Evolutionary conservation across 768 basidiomycete genomes (phyloP), one percentile per base, ranked within the genome.

Genomic region (Calocybe indica): DNA sequence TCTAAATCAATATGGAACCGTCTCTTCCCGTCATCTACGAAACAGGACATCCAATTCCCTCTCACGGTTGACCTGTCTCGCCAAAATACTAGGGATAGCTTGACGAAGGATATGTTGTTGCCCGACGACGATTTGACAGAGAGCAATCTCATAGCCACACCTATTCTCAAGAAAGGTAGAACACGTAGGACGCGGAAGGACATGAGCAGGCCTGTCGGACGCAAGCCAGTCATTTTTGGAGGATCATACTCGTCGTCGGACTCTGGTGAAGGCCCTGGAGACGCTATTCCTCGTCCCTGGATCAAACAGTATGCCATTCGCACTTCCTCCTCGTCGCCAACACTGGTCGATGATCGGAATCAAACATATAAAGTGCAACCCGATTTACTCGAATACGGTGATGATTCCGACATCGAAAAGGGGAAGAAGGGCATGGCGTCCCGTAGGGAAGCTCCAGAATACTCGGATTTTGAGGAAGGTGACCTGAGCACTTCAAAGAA

Each of bases 1-100:
- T 31, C 71, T n/a, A 60, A 63, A 0, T 73, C 78, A 0, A 63
- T 78, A 44, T 84, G 81, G 80, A 71, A 75, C 9, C 71, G 72
- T 33, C 45, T 77, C 13, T 74, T 82, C 50, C 48, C 43, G 22
- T 41, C 47, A 14, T 45, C 49, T 9, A 13, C 50, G 35, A 58
- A 59, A 15, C 50, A 48, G 29, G 62, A 65, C 13, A 55, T 60
- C 10, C 28, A 65, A 1, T 67, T 63, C 47, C 59, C 65, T 37
- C 45, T 54, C 7, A 46, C 53, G 7, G 47, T 47, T 38, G 45
- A 50, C 29, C 42, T 58, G 55, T 7, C 11, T 14, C 11, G 39
- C 40, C 32, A 38, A 13, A 47, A 47, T 11, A 15, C 47, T 10
- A 49, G 47, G 38, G 42, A 44, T 38, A 59, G 53, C 40, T 43